A percentile compares a stretch with the other conserved stretches of the same genome.
phyloP scores from a whole-genome alignment of 805 yeast genomes.

The Starmerella cellae region DNA sequence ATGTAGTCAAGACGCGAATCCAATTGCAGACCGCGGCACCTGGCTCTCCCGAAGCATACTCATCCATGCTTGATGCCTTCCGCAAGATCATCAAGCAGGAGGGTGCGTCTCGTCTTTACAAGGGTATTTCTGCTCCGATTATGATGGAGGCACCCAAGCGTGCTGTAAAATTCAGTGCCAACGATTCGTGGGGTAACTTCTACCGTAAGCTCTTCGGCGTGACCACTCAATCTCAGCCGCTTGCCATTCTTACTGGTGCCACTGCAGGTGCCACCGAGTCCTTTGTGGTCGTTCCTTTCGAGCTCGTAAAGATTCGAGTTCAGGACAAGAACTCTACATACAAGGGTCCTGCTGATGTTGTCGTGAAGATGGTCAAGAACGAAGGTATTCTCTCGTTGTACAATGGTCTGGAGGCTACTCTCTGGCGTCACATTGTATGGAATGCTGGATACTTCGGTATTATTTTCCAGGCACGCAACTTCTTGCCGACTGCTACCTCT shows the following conservation, averaged over 20 bases:
- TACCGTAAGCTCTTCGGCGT: conserved; percentile 63
- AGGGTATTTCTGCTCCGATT: conserved; percentile 92
- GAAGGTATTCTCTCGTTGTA: conserved; percentile 79
- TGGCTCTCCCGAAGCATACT: conserved; percentile 41
- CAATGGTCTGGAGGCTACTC: conserved; percentile 90
- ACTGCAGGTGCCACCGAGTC: conserved; percentile 97
- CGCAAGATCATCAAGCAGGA: conserved; percentile 72
- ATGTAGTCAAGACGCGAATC: conserved; percentile 92
- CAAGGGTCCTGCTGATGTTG: conserved; percentile 73
- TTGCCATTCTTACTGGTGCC: conserved; percentile 89
- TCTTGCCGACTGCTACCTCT: conserved; percentile 66
- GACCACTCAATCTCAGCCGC: conserved; percentile 56
- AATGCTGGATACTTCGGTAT: conserved; percentile 96
- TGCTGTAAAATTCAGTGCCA: conserved; percentile 96
- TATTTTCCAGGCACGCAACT: conserved; percentile 68
- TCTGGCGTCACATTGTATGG: conserved; percentile 96
- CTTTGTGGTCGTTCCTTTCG: conserved; percentile 95
- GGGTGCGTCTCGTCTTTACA: conserved; percentile 71
- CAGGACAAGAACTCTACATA: conserved; percentile 79
- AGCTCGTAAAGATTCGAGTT: conserved; percentile 82
- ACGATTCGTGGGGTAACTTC: conserved; percentile 87
- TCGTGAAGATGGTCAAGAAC: conserved; percentile 50
- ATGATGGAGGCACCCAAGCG: conserved; percentile 99
- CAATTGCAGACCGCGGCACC: conserved; percentile 55
- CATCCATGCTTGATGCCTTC: conserved; percentile 74